Evolutionary conservation across 306 rosid genomes (phyloP), one percentile per base, ranked within the genome.

Genomic region (Astragalus membranaceus): DNA sequence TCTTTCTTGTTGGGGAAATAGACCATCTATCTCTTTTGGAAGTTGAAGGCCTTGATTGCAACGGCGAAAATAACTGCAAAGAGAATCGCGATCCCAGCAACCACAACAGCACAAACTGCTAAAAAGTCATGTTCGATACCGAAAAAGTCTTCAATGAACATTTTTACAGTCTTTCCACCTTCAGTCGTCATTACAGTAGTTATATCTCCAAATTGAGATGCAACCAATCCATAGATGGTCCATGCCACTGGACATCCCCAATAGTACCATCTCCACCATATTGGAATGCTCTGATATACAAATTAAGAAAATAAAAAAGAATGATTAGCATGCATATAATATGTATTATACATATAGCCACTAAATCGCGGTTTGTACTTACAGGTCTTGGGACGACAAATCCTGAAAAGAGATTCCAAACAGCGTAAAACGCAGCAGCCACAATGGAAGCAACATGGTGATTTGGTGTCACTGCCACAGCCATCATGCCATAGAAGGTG

Each of bases 231-330:
- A 67, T 89, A 87, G 46, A 87, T 39, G 1, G 82, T 89, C 96
- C 93, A 87, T 2, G 88, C 88, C 17, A 87, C 75, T 1, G 96
- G 96, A 52, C 92, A 83, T 5, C 47, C 70, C 92, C 96, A 87
- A 14, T 87, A 85, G 69, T 87, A 89, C 96, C 92, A 89, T 50
- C 82, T 80, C 96, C 92, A 89, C 92, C 96, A 89, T 5, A 85
- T 42, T 1, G 96, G 72, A 1, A 77, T 77, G 23, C 14, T 53
- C 75, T 44, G 69, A 1, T 56, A 54, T 8, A 41, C 42, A 0
- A 0, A 9, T 7, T 39, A 39, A 5, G 43, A 39, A 73, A 7
- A 55, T 4, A 42, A 42, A 10, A 4, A 1, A 26, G 3, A 26
- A 26, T 26, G 30, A 2, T 48, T 0, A 30, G 23, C 32, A 62